Evolutionary conservation across 2,329 filamentous ascomycete species (phyloP).

Genomic region (Colletotrichum cordylinicola): DNA sequence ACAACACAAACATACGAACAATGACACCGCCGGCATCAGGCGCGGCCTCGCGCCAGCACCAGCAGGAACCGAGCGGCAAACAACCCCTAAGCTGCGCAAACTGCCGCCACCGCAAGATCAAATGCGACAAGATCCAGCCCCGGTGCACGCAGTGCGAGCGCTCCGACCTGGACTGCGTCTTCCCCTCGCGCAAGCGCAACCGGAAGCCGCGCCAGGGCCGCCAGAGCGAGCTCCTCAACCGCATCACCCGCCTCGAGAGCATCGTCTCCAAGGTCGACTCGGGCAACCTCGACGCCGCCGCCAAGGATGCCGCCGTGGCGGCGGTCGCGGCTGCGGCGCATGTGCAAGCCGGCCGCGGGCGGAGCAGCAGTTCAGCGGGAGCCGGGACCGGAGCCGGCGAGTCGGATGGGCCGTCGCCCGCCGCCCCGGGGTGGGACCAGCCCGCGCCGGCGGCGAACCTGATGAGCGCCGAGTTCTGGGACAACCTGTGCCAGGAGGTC

Average conservation of each 20-base stretch:
- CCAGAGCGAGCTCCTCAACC: constrained; percentile 48
- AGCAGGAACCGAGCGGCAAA: neutral
- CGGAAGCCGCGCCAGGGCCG: constrained; percentile 44
- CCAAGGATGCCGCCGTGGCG: neutral
- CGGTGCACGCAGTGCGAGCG: constrained; percentile 57
- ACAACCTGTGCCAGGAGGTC: constrained; percentile 47
- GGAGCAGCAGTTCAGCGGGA: constrained; percentile 26
- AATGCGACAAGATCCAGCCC: constrained; percentile 62
- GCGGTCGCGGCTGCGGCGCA: neutral
- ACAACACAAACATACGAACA: neutral
- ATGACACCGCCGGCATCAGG: constrained; percentile 12
- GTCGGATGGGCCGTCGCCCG: neutral
- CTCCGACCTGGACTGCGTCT: constrained; percentile 51
- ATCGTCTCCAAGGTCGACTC: constrained; percentile 51
- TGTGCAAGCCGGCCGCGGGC: neutral
- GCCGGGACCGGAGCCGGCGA: neutral
- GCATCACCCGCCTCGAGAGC: constrained; percentile 48
- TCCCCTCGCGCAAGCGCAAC: constrained; percentile 49
- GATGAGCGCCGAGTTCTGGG: constrained; percentile 50
- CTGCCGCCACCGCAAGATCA: constrained; percentile 69
- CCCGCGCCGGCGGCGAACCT: constrained; percentile 36
- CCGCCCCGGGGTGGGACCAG: constrained; percentile 17
- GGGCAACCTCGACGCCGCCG: constrained; percentile 7
- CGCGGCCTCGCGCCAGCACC: neutral
- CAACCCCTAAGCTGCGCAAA: constrained; percentile 59